Conservation (phyloP, 495 filamentous ascomycete species). For the Penicillium antarcticum region DNA sequence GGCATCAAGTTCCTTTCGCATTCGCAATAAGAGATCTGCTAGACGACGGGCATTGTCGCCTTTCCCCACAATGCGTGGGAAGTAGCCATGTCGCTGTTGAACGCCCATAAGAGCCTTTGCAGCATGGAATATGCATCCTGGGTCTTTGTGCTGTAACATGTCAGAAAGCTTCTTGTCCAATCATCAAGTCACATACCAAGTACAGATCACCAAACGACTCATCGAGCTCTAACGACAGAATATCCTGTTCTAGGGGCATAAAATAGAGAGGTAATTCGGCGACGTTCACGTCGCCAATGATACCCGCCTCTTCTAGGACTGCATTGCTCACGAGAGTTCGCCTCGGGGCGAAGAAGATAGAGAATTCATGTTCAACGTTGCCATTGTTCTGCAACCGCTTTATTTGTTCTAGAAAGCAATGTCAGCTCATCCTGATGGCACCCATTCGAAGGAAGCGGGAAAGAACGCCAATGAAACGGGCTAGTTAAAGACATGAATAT, state of each 20-base stretch:
- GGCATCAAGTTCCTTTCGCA: conserved; percentile 86
- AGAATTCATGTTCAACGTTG: conserved; percentile 89
- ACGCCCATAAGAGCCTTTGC: conserved; percentile 94
- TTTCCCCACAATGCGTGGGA: conserved; percentile 93
- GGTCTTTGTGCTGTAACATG: conserved; percentile 69
- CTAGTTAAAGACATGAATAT: conserved; percentile 29
- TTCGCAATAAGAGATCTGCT: conserved; percentile 83
- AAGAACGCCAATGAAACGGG: conserved; percentile 45
- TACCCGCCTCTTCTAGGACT: conserved; percentile 88
- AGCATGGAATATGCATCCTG: conserved; percentile 80
- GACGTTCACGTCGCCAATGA: conserved; percentile 88
- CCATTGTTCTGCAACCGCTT: conserved; percentile 80
- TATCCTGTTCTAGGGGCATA: conserved; percentile 84
- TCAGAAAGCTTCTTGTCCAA: background rate
- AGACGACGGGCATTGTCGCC: conserved; percentile 88
- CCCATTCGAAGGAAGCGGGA: conserved; percentile 31
- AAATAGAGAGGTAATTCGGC: conserved; percentile 84
- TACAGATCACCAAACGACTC: conserved; percentile 84
- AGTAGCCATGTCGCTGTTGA: conserved; percentile 88
- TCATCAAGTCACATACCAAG: conserved; percentile 50
- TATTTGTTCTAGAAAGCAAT: conserved; percentile 71
- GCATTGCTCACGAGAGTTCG: conserved; percentile 89
- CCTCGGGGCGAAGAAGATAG: conserved; percentile 88
- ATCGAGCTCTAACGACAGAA: conserved; percentile 87
- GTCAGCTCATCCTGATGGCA: conserved; percentile 60